Conservation (phyloP, 371 early-diverging fungal species). For the Mucor circinelloides region DNA sequence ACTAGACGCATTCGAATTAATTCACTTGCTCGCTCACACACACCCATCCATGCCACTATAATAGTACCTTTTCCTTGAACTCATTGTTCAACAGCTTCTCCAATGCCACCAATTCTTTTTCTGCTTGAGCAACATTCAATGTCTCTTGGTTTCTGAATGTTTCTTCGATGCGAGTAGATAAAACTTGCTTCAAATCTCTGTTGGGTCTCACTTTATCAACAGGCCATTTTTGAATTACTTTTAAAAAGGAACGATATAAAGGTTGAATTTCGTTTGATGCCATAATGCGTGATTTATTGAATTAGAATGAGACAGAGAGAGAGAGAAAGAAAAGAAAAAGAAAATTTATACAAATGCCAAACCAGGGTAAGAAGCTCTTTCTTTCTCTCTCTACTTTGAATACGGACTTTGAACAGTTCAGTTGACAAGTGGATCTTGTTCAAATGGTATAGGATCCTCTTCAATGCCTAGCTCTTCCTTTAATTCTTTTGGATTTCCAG, state of each 20-base stretch:
- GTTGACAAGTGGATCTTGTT: conserved; percentile 18
- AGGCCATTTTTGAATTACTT: conserved; percentile 59
- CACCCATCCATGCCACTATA: neutral
- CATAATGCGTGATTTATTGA: conserved; percentile 3
- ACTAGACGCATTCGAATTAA: conserved; percentile 25
- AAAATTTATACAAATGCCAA: neutral
- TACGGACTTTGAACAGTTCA: neutral
- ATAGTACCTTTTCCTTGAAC: conserved; percentile 56
- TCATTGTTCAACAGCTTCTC: conserved; percentile 55
- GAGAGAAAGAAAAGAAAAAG: neutral
- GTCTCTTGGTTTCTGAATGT: conserved; percentile 42
- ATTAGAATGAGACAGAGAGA: no score
- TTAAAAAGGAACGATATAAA: conserved; percentile 58
- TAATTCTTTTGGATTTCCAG: conserved; percentile 12
- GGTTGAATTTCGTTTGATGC: conserved; percentile 35
- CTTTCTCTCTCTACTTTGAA: neutral
- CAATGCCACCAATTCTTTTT: conserved; percentile 51
- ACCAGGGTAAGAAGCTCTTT: neutral
- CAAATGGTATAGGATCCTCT: conserved; percentile 25
- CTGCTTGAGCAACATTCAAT: conserved; percentile 44
- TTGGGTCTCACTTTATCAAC: conserved; percentile 62
- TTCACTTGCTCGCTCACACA: neutral
- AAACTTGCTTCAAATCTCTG: conserved; percentile 60
- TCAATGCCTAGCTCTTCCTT: conserved; percentile 30
- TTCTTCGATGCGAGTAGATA: conserved; percentile 56